Evolutionary conservation across 2,329 filamentous ascomycete genomes (phyloP).

Genomic region (Fusarium armeniacum): DNA sequence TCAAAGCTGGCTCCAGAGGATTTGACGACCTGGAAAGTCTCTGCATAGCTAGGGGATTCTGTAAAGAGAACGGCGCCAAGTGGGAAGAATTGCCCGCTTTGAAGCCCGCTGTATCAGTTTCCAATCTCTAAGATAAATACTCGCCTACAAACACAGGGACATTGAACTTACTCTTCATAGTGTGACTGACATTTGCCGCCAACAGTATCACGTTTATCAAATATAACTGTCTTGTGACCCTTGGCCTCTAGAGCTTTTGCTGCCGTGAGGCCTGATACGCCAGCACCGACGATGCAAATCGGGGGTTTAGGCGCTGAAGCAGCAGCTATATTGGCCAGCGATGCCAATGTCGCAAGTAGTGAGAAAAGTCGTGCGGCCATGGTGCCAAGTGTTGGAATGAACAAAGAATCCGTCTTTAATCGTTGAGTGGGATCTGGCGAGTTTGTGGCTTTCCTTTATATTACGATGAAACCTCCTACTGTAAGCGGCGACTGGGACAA

Average conservation of each 20-base stretch:
- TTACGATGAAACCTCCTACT: neutral
- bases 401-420: no score
- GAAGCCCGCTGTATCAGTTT: neutral
- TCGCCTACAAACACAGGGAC: no score
- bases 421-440: neutral
- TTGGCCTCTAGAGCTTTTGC: neutral
- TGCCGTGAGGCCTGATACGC: neutral
- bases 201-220: slow-evolving; percentile 1
- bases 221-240: neutral
- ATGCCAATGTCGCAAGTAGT: neutral
- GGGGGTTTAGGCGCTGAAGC: neutral
- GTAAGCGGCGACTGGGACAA: neutral
- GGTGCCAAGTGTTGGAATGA: neutral
- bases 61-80: slow-evolving; percentile 7
- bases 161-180: slow-evolving; percentile 1
- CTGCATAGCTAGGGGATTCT: neutral
- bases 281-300: neutral
- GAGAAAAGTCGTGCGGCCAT: neutral
- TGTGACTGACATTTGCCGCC: slow-evolving; percentile 5
- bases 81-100: slow-evolving; percentile 2
- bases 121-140: no score
- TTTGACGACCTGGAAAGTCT: neutral
- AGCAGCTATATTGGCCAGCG: neutral
- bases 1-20: neutral
- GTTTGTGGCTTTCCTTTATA: neutral